A percentile compares a stretch with the other conserved stretches of the same genome.
phyloP scores from a whole-genome alignment of 2,329 filamentous ascomycete species.

The Pyrenochaeta sp. region DNA sequence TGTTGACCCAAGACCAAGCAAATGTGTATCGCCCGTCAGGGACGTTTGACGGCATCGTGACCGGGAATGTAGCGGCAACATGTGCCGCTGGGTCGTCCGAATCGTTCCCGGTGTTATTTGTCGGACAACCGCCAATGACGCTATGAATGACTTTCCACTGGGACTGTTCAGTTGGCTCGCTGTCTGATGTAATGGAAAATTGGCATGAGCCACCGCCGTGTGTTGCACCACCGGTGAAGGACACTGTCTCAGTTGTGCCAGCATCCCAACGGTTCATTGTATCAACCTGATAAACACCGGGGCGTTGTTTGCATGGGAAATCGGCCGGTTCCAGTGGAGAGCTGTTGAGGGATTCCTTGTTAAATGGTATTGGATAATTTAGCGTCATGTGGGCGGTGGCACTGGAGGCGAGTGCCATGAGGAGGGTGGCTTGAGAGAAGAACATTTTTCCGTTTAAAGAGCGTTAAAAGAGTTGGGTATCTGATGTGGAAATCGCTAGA shows the following conservation, averaged over 20 bases:
- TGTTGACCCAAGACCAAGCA: constrained; percentile 96
- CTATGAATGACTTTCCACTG: constrained; percentile 91
- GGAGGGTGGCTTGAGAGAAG: constrained; percentile 60
- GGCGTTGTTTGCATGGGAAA: constrained; percentile 82
- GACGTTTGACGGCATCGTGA: constrained; percentile 74
- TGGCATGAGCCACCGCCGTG: constrained; percentile 96
- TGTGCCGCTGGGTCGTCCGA: constrained; percentile 26
- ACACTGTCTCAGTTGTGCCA: constrained; percentile 59
- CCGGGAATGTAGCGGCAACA: constrained; percentile 73
- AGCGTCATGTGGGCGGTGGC: constrained; percentile 81
- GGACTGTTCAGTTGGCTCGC: constrained; percentile 65
- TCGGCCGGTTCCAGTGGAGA: constrained; percentile 69
- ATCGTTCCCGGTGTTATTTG: constrained; percentile 59
- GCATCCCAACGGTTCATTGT: constrained; percentile 63
- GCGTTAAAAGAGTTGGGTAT: constrained; percentile 23
- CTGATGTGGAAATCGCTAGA: constrained; percentile 45
- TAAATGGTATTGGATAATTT: constrained; percentile 71
- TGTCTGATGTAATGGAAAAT: constrained; percentile 82
- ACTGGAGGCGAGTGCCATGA: constrained; percentile 64
- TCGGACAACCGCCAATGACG: constrained; percentile 85
- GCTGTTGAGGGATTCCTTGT: constrained; percentile 62
- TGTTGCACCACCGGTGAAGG: constrained; percentile 63
- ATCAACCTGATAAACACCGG: constrained; percentile 62
- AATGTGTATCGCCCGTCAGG: constrained; percentile 79
- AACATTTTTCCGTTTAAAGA: constrained; percentile 53